These are phyloP conservation scores for sweet orange (Citrus sinensis) DNA, from an alignment of 345 rosid genomes.

Conservation along the genomic window DVS_A1.0 CM039163.1:741501-742000, in stretches of 20 bases:
- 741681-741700: slow-evolving; percentile 48
- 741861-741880: slow-evolving; percentile 26
- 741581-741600: neutral
- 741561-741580: neutral
- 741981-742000: slow-evolving; percentile 2
- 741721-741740: slow-evolving; percentile 47
- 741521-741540: slow-evolving; percentile 46
- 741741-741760: slow-evolving; percentile 34
- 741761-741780: neutral
- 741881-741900: slow-evolving; percentile 34
- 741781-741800: neutral
- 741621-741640: too few relatives aligned
- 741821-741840: neutral
- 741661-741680: slow-evolving; percentile 37
- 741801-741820: neutral
- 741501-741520: slow-evolving; percentile 27
- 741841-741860: slow-evolving; percentile 25
- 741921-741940: slow-evolving; percentile 27
- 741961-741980: neutral
- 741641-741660: slow-evolving; percentile 35
- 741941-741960: slow-evolving; percentile 30
- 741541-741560: slow-evolving; percentile 44
- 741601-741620: too few relatives aligned
- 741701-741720: slow-evolving; percentile 43
- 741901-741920: slow-evolving; percentile 25